A percentile compares a stretch with the other conserved stretches of the same genome.
phyloP scores from a whole-genome alignment of 1,284 basidiomycete genomes.

The Athelia sp. region DNA sequence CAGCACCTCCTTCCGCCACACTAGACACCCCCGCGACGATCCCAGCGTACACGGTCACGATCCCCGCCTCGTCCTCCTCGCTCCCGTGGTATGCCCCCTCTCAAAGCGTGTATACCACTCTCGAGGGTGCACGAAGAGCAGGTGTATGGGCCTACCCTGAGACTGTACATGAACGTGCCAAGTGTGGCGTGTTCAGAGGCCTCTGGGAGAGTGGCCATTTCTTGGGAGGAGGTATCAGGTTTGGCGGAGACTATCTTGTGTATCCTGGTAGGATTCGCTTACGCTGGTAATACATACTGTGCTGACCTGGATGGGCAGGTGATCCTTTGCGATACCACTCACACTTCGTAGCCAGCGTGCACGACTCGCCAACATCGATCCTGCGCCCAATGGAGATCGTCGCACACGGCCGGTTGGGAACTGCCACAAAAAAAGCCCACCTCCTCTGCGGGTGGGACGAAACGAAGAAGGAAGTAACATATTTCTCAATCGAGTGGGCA shows the following conservation, averaged over 20 bases:
- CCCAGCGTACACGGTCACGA: slow-evolving; percentile 46
- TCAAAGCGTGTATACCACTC: slow-evolving; percentile 41
- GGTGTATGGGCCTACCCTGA: slow-evolving; percentile 78
- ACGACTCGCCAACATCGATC: slow-evolving; percentile 54
- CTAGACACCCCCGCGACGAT: slow-evolving; percentile 5
- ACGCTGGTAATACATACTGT: neutral
- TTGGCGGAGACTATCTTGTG: slow-evolving; percentile 93
- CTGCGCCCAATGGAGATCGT: slow-evolving; percentile 89
- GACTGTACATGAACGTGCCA: slow-evolving; percentile 60
- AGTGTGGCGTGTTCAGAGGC: slow-evolving; percentile 75
- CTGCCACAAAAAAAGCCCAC: slow-evolving; percentile 97
- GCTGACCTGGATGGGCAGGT: slow-evolving; percentile 41
- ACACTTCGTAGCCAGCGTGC: slow-evolving; percentile 87
- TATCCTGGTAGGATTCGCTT: slow-evolving; percentile 75
- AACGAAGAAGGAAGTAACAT: slow-evolving; percentile 59
- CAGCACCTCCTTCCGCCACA: slow-evolving; percentile 8
- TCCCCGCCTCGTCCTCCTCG: slow-evolving; percentile 56
- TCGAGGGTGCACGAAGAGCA: slow-evolving; percentile 58
- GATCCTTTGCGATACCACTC: slow-evolving; percentile 97
- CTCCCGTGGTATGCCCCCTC: slow-evolving; percentile 58
- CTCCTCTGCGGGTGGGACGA: slow-evolving; percentile 87
- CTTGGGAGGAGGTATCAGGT: slow-evolving; percentile 85
- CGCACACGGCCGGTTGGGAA: slow-evolving; percentile 92
- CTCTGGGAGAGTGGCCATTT: slow-evolving; percentile 81
- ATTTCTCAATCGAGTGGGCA: slow-evolving; percentile 88